A percentile compares a stretch with the other conserved stretches of the same genome.
Evolutionary conservation across 371 early-diverging fungal species (phyloP).

Genomic region (Amoeboradix gromovi): DNA sequence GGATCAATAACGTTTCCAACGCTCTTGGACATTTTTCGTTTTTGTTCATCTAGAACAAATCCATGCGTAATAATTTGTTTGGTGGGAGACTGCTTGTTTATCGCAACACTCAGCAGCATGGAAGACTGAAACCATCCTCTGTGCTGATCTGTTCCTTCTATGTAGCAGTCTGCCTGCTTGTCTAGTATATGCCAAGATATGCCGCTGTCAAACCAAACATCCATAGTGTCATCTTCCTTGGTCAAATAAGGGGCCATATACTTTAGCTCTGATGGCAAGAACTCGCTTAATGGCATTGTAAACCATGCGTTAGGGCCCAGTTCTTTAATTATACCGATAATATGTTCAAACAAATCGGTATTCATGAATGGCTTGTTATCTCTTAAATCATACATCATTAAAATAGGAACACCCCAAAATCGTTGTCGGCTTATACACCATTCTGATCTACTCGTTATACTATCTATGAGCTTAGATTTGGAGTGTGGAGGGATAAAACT

Average conservation of each 20-base stretch:
- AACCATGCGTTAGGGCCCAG: conserved; percentile 50
- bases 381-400: conserved; percentile 37
- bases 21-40: conserved; percentile 78
- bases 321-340: conserved; percentile 25
- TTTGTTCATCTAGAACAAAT: conserved; percentile 59
- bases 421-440: conserved; percentile 78
- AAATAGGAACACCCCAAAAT: conserved; percentile 26
- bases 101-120: conserved; percentile 49
- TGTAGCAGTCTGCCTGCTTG: conserved; percentile 46
- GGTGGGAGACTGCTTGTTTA: conserved; percentile 45
- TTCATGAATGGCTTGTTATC: conserved; percentile 34
- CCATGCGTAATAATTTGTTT: conserved; percentile 64
- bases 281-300: conserved; percentile 29
- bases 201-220: conserved; percentile 84
- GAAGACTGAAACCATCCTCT: conserved; percentile 93
- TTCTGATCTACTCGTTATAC: conserved; percentile 34
- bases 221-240: conserved; percentile 56
- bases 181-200: conserved; percentile 47
- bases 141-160: conserved; percentile 82
- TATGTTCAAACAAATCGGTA: conserved; percentile 27
- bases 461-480: conserved; percentile 22
- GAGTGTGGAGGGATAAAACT: conserved; percentile 23
- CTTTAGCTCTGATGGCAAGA: conserved; percentile 34
- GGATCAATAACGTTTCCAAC: conserved; percentile 67
- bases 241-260: conserved; percentile 18